A percentile compares a stretch with the other conserved stretches of the same genome.
Conservation (phyloP, 192 early-diverging fungal genomes). For the Jimgerdemannia flammicorona region DNA sequence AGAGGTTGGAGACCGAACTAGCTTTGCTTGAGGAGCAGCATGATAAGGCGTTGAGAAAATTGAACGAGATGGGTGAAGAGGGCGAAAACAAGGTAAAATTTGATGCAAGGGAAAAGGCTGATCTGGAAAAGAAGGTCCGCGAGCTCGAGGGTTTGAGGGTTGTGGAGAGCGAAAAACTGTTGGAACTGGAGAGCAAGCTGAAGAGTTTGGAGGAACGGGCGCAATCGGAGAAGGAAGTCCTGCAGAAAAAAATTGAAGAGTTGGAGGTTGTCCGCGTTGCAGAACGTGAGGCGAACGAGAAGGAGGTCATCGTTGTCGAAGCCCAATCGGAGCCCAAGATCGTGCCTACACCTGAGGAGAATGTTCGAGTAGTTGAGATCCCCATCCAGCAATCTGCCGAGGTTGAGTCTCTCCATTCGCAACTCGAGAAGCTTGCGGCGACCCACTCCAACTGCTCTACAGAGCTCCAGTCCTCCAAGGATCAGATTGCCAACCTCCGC, state of each 20-base stretch:
- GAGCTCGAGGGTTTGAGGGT: not conserved
- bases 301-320: not conserved
- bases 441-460: not conserved
- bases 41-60: not conserved
- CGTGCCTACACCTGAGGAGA: not conserved
- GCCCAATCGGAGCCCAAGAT: not conserved
- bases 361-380: not conserved
- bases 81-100: not conserved
- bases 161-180: not conserved
- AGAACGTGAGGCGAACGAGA: not conserved
- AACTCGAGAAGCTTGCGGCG: not conserved
- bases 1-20: not conserved
- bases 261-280: not conserved
- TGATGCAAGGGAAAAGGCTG: not conserved
- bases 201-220: not conserved
- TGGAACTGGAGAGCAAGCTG: not conserved
- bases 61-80: not conserved
- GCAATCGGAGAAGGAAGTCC: not conserved
- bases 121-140: not conserved
- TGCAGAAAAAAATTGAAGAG: not conserved
- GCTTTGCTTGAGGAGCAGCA: not conserved
- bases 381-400: not conserved
- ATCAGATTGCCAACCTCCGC: constrained; percentile 13
- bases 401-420: not conserved
- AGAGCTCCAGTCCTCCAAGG: constrained; percentile 4